Evolutionary conservation across 352 stramenopile species (phyloP), one percentile per base, ranked within the genome.

Genomic region (Globisporangium polare): DNA sequence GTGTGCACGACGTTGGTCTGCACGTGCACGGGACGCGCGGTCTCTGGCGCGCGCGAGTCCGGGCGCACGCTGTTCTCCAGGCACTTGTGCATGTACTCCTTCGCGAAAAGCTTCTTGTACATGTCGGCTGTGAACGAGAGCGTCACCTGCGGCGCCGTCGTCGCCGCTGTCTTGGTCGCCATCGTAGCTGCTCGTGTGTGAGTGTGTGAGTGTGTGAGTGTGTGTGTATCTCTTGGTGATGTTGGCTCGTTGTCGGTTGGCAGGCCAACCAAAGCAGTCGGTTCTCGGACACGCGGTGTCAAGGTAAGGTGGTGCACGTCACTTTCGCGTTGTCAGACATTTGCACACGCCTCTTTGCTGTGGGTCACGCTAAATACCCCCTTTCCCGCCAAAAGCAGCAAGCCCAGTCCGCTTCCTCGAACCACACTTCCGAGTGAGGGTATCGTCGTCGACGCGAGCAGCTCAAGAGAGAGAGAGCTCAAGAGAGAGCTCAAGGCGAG

Each of bases 101-200:
- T 64, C n/a, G 83, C 79, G 60, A 92, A 92, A 15, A 94, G 68
- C 66, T 85, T 90, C 54, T 72, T 72, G 67, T 88, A 94, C 66
- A 90, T 78, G 57, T 87, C 80, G 1, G 85, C 68, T 31, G 67
- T 71, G 69, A 91, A 90, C 62, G 74, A 75, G 26, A 89, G 69
- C 72, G 67, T 56, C 58, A 63, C 55, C 12, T 58, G 43, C 39
- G 29, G 39, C 29, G 47, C 22, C 55, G 46, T 26, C 57, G 22
- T 46, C 29, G 47, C 22, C 4, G 47, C 33, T 18, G 58, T 31
- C 26, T 57, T 63, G 27, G 22, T 58, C 20, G 31, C 20, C 46
- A 54, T 51, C n/a, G 5, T 52, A 10, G 57, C 37, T 33, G 22
- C 1, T 22, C 3, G 0, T 20, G 17, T 5, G 18, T 12, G 37